Conservation (phyloP, 2,329 filamentous ascomycete genomes). For the Curvularia eragrostidis region DNA sequence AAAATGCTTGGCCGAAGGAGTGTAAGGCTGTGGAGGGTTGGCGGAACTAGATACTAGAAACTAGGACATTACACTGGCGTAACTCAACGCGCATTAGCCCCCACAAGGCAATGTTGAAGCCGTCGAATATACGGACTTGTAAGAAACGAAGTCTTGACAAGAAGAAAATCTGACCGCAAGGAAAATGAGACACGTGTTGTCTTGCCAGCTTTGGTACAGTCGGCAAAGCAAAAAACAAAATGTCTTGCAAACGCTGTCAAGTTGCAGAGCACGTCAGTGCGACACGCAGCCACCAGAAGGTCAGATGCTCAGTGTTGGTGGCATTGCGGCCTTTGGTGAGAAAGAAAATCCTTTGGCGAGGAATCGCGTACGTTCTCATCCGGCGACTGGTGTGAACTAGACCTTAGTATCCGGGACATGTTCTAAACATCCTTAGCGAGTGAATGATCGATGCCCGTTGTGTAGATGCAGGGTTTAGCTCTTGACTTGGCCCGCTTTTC, state of each 20-base stretch:
- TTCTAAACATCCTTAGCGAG: constrained; percentile 2
- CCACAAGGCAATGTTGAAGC: constrained; percentile 22
- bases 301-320: constrained; percentile 13
- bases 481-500: constrained; percentile 1
- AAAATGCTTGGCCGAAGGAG: constrained; percentile 14
- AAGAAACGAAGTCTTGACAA: constrained; percentile 14
- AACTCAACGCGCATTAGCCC: constrained; percentile 35
- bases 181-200: constrained; percentile 1
- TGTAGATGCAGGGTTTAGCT: neutral
- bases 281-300: constrained; percentile 5
- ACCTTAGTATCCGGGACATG: constrained; percentile 3
- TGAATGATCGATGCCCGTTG: neutral
- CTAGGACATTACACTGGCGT: constrained; percentile 44
- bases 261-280: neutral
- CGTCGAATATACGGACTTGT: constrained; percentile 10
- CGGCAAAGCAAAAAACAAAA: neutral
- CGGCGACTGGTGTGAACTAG: constrained; percentile 9
- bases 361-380: constrained; percentile 10
- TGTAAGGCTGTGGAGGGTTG: constrained; percentile 27
- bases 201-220: constrained; percentile 6
- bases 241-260: neutral
- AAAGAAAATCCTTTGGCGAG: constrained; percentile 13
- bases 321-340: constrained; percentile 5
- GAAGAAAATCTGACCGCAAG: constrained; percentile 15
- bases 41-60: constrained; percentile 39